Conservation (phyloP, 1,284 basidiomycete genomes). For the Moesziomyces sp. region DNA sequence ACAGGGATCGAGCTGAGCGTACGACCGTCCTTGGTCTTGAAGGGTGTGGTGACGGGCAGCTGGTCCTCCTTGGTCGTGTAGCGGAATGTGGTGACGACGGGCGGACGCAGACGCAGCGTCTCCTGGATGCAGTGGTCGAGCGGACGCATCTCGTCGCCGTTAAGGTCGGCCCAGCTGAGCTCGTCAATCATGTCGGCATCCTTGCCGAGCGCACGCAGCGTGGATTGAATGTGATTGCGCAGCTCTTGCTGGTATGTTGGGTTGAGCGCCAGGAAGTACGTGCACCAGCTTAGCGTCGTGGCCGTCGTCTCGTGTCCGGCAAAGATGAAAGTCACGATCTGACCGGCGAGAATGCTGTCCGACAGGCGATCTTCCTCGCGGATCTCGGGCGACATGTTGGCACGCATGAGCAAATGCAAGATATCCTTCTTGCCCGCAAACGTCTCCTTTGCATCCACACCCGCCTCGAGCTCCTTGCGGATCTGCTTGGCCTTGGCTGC, state of each 20-base stretch:
- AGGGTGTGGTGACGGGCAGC: constrained; percentile 54
- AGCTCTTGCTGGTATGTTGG: constrained; percentile 46
- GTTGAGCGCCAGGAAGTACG: constrained; percentile 53
- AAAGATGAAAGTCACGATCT: constrained; percentile 63
- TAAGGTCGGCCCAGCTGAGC: constrained; percentile 49
- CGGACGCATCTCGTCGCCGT: constrained; percentile 52
- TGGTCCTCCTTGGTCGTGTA: constrained; percentile 53
- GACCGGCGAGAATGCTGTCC: constrained; percentile 52
- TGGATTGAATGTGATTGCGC: constrained; percentile 39
- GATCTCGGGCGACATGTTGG: constrained; percentile 51
- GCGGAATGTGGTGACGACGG: constrained; percentile 56
- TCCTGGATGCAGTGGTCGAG: constrained; percentile 59
- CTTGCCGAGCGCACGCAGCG: constrained; percentile 28
- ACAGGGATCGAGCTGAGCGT: constrained; percentile 57
- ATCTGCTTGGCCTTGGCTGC: constrained; percentile 38
- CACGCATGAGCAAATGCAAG: constrained; percentile 45
- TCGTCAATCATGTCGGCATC: constrained; percentile 41
- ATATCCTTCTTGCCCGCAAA: constrained; percentile 51
- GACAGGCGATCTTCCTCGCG: constrained; percentile 35
- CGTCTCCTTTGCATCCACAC: constrained; percentile 42
- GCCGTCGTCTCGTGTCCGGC: constrained; percentile 64
- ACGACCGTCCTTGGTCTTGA: constrained; percentile 48
- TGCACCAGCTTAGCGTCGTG: constrained; percentile 58
- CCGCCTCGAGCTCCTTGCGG: constrained; percentile 42
- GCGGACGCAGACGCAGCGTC: constrained; percentile 53